A percentile compares a stretch with the other conserved stretches of the same genome.
phyloP scores from a whole-genome alignment of 163 green algal species.

The Volvox carteri region DNA sequence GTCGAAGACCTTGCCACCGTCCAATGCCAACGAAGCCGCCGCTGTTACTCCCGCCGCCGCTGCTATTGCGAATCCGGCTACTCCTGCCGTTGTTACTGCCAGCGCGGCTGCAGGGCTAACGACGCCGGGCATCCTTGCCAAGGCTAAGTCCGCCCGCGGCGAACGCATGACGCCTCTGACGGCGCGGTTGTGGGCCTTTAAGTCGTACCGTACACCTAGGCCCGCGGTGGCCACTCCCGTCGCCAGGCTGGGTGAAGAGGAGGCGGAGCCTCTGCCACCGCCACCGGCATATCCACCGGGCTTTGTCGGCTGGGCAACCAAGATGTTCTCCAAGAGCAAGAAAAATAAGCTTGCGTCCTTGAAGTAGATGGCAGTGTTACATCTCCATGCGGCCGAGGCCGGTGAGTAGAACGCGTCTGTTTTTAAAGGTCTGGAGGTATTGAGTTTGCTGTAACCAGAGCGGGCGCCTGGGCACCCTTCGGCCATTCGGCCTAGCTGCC shows the following conservation, averaged over 20 bases:
- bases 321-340: neutral
- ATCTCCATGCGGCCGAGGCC: no score
- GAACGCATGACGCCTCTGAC: neutral
- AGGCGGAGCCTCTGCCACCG: neutral
- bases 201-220: neutral
- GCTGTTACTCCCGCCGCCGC: neutral
- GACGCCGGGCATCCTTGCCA: neutral
- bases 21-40: neutral
- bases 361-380: no score
- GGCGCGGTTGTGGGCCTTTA: neutral
- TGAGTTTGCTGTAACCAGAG: no score
- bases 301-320: slow-evolving; percentile 26
- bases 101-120: neutral
- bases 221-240: neutral
- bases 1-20: neutral
- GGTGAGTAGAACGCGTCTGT: no score
- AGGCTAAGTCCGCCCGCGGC: neutral
- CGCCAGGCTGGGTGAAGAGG: neutral
- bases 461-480: no score
- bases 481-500: no score
- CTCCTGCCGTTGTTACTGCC: neutral
- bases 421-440: no score
- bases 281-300: slow-evolving; percentile 37
- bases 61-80: no score
- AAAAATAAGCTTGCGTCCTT: slow-evolving; percentile 8